Conservation (phyloP, 768 basidiomycete genomes). For the Auricularia heimuer region DNA sequence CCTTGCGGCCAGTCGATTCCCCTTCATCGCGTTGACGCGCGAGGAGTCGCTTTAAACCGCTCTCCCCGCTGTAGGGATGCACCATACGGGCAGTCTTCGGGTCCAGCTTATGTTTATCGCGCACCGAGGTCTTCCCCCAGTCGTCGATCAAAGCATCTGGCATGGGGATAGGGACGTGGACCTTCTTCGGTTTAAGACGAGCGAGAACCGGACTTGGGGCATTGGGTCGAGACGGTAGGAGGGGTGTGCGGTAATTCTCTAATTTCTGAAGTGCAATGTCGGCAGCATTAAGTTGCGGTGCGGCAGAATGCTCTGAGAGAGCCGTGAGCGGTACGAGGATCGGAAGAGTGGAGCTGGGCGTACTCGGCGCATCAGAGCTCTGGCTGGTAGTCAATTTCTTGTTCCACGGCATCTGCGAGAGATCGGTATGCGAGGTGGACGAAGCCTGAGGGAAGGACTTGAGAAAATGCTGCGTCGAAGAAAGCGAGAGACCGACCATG, state of each 20-base stretch:
- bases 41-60: not conserved
- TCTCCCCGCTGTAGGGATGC: not conserved
- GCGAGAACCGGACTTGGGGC: slow-evolving; percentile 40
- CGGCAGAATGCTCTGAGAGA: not conserved
- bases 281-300: slow-evolving; percentile 33
- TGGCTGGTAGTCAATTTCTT: not conserved
- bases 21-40: not conserved
- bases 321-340: not conserved
- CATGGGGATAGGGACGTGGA: slow-evolving; percentile 42
- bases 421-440: not conserved
- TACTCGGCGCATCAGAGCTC: not conserved
- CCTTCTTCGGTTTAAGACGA: slow-evolving; percentile 49
- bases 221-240: slow-evolving; percentile 53
- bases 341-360: not conserved
- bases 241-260: slow-evolving; percentile 71
- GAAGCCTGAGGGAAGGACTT: not conserved
- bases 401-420: not conserved
- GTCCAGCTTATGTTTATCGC: not conserved
- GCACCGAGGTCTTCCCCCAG: not conserved
- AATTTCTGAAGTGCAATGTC: slow-evolving; percentile 62
- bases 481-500: not conserved
- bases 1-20: not conserved
- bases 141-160: slow-evolving; percentile 23
- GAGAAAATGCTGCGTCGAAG: not conserved
- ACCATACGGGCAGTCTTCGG: not conserved